A percentile compares a stretch with the other conserved stretches of the same genome.
Evolutionary conservation across 176 grass and related monocot genomes (phyloP).

Genomic region (Musa itinerans): DNA sequence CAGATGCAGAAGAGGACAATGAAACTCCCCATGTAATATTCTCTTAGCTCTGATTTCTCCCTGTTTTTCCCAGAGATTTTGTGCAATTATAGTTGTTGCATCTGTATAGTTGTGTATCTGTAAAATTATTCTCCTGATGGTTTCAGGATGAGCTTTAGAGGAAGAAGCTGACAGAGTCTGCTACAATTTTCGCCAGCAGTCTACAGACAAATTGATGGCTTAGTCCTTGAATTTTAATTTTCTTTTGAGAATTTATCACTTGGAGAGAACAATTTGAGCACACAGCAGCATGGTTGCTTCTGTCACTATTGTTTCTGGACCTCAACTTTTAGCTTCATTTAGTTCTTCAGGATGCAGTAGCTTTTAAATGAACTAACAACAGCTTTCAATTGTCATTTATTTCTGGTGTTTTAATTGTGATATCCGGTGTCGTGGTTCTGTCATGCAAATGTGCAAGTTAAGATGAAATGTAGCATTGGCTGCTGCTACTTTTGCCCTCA

Average conservation of each 20-base stretch:
- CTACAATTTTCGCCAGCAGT: neutral
- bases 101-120: neutral
- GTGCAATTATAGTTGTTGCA: neutral
- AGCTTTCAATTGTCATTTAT: too few relatives aligned
- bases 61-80: neutral
- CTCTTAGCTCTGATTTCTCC: too few relatives aligned
- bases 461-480: too few relatives aligned
- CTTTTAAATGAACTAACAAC: too few relatives aligned
- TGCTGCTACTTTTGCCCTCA: too few relatives aligned
- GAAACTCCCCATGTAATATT: slow-evolving; percentile 1
- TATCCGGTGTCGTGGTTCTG: too few relatives aligned
- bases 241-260: neutral
- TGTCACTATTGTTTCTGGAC: too few relatives aligned
- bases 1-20: neutral
- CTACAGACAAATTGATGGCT: neutral
- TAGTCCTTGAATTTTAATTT: neutral
- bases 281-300: too few relatives aligned
- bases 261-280: neutral
- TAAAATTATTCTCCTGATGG: neutral
- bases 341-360: too few relatives aligned
- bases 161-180: neutral
- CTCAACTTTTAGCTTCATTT: too few relatives aligned
- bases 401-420: too few relatives aligned
- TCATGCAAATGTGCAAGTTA: too few relatives aligned
- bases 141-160: slow-evolving; percentile 21